phyloP scores from a whole-genome alignment of 148 eudicot species.

The Pharnaceum exiguum region DNA sequence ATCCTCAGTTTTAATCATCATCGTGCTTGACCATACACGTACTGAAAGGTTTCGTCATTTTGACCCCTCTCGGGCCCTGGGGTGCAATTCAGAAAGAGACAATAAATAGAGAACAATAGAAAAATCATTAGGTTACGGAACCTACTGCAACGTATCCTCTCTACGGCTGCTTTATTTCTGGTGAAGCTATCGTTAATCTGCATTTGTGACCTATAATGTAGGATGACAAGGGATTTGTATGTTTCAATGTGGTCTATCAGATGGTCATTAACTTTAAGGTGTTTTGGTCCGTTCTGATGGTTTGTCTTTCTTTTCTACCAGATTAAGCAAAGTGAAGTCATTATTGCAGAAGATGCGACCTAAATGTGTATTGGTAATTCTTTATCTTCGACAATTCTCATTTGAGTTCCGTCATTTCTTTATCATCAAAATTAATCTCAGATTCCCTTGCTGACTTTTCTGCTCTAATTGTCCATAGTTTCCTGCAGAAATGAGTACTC shows the following conservation, averaged over 20 bases:
- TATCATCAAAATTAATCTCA: neutral
- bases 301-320: conserved; percentile 27
- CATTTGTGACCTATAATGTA: no score
- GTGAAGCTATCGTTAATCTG: no score
- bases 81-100: no score
- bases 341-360: conserved; percentile 59
- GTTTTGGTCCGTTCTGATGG: neutral
- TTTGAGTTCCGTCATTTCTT: neutral
- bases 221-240: neutral
- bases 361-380: conserved; percentile 54
- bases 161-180: no score
- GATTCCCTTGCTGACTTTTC: neutral
- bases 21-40: no score
- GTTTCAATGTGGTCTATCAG: neutral
- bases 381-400: neutral
- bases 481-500: conserved; percentile 45
- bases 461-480: conserved; percentile 37
- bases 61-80: no score
- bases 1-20: no score
- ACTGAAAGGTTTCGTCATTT: no score
- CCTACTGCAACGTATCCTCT: no score
- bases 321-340: conserved; percentile 44
- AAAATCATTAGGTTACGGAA: no score
- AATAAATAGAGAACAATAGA: no score
- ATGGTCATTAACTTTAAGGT: neutral